A percentile compares a stretch with the other conserved stretches of the same genome.
Conservation (phyloP, 352 stramenopile genomes). For the Pythium monospermum region DNA sequence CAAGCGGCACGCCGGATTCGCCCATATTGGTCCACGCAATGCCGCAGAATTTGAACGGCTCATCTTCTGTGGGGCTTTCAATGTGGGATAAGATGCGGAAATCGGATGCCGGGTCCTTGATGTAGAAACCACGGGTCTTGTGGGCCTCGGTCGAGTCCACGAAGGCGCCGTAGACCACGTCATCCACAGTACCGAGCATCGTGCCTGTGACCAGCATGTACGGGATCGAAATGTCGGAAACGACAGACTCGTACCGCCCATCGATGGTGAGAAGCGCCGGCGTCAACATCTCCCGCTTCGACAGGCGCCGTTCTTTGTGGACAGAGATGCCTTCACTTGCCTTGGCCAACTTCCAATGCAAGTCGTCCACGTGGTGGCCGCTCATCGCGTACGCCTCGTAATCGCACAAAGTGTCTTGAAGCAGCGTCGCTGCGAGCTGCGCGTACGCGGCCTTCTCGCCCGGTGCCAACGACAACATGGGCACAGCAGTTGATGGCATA, state of each 20-base stretch:
- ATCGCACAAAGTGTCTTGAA: slow-evolving; percentile 12
- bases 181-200: slow-evolving; percentile 16
- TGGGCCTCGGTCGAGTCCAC: slow-evolving; percentile 11
- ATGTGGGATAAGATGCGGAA: slow-evolving; percentile 11
- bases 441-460: slow-evolving; percentile 8
- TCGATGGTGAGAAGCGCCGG: slow-evolving; percentile 11
- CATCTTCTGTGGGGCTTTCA: slow-evolving; percentile 4
- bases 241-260: slow-evolving; percentile 12
- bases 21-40: slow-evolving; percentile 16
- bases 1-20: slow-evolving; percentile 12
- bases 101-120: slow-evolving; percentile 11
- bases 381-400: slow-evolving; percentile 12
- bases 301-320: slow-evolving; percentile 15
- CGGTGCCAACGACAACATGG: slow-evolving; percentile 1
- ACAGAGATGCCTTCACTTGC: slow-evolving; percentile 12
- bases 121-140: slow-evolving; percentile 11
- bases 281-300: slow-evolving; percentile 10
- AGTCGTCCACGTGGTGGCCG: slow-evolving; percentile 2
- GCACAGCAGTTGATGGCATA: slow-evolving; percentile 5
- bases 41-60: slow-evolving; percentile 16
- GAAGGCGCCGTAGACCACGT: slow-evolving; percentile 18
- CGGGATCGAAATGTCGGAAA: slow-evolving; percentile 14
- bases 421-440: slow-evolving; percentile 8
- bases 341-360: slow-evolving; percentile 19
- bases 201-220: slow-evolving; percentile 14